Percentiles rank a stretch among this genome's conserved stretches.
phyloP scores from a whole-genome alignment of 768 basidiomycete species.

The Hydnum rufescens region DNA sequence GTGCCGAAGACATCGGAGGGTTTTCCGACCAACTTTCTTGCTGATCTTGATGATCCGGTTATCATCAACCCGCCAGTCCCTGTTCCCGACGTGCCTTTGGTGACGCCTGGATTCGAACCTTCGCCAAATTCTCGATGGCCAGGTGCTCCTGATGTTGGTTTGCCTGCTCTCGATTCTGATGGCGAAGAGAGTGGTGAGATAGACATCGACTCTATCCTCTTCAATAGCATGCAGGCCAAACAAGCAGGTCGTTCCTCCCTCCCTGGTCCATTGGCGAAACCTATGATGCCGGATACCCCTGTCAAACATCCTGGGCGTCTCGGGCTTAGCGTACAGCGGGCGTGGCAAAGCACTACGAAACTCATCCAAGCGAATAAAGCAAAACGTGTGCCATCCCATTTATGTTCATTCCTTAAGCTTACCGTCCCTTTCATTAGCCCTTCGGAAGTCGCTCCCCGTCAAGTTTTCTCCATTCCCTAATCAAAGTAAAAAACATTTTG shows the following conservation, averaged over 20 bases:
- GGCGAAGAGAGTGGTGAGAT: neutral
- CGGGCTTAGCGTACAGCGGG: neutral
- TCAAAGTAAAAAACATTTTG: too few relatives aligned
- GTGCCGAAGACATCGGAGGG: neutral
- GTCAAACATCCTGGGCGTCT: conserved; percentile 1
- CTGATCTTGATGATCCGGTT: neutral
- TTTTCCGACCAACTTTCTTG: neutral
- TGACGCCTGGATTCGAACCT: neutral
- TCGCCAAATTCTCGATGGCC: neutral
- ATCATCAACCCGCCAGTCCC: neutral
- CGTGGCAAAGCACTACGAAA: conserved; percentile 8
- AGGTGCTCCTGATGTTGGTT: neutral
- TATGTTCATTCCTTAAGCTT: neutral
- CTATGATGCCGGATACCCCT: conserved; percentile 10
- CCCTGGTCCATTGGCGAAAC: conserved; percentile 1
- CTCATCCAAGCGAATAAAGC: neutral
- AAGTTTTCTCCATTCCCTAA: conserved; percentile 3
- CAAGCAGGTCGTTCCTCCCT: neutral
- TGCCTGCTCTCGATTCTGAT: neutral
- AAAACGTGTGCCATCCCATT: neutral
- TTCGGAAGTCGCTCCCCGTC: conserved; percentile 7
- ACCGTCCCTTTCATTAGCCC: conserved; percentile 1
- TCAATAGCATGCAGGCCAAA: neutral
- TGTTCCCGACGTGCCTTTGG: neutral
- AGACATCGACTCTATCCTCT: conserved; percentile 1